Evolutionary conservation across 2,329 filamentous ascomycete genomes (phyloP).

Genomic region (Cladobotryum mycophilum): DNA sequence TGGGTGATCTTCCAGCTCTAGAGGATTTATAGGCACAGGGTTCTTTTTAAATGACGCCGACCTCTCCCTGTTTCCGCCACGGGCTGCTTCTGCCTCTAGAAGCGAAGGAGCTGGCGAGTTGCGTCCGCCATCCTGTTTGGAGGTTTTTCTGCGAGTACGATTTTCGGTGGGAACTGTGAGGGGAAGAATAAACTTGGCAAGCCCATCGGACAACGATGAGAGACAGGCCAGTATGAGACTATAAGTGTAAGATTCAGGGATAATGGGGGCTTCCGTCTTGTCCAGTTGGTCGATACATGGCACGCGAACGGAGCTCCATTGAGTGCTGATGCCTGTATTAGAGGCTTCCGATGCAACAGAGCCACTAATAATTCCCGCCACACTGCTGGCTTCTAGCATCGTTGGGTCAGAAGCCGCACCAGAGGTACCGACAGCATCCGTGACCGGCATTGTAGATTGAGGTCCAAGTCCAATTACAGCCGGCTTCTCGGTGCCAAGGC

Average conservation of each 20-base stretch:
- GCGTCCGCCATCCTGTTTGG: conserved; percentile 38
- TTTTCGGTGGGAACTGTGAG: conserved; percentile 75
- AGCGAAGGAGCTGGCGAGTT: conserved; percentile 37
- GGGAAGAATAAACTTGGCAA: conserved; percentile 89
- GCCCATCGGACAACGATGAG: conserved; percentile 80
- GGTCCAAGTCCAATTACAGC: conserved; percentile 79
- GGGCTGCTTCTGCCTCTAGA: conserved; percentile 29
- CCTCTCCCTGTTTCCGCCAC: conserved; percentile 43
- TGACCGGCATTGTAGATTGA: conserved; percentile 76
- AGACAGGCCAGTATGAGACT: conserved; percentile 83
- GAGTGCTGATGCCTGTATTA: conserved; percentile 74
- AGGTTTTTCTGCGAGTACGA: conserved; percentile 44
- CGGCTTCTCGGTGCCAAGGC: conserved; percentile 86
- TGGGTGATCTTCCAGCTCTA: conserved; percentile 67
- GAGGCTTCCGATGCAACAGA: conserved; percentile 60
- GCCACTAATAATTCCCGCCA: conserved; percentile 79
- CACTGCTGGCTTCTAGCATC: conserved; percentile 81
- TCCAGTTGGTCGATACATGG: conserved; percentile 92
- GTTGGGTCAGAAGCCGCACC: conserved; percentile 68
- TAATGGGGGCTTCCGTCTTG: conserved; percentile 73
- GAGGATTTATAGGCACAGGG: conserved; percentile 76
- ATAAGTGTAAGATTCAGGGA: conserved; percentile 93
- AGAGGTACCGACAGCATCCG: conserved; percentile 46
- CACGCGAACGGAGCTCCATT: conserved; percentile 84
- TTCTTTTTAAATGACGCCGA: conserved; percentile 66